Conservation (phyloP, 2,329 filamentous ascomycete species). For the Neoscytalidium dimidiatum region DNA sequence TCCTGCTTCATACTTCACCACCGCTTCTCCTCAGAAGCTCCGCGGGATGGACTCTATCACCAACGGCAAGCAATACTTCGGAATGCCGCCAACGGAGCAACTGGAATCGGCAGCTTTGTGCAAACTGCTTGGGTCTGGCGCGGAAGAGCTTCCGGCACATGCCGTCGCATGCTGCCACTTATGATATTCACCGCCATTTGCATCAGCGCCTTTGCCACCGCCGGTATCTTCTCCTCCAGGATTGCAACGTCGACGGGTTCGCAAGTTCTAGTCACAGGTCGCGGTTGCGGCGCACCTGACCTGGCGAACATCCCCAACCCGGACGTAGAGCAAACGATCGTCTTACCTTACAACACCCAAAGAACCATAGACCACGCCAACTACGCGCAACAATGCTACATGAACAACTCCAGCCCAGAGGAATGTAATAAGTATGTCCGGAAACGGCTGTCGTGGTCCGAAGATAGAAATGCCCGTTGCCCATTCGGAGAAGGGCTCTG, state of each 20-base stretch:
- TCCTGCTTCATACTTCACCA: constrained; percentile 26
- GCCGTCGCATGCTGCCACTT: background rate
- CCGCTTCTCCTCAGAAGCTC: constrained; percentile 20
- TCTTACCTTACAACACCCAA: background rate
- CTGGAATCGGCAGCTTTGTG: background rate
- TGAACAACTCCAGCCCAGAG: constrained; percentile 11
- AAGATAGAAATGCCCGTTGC: constrained; percentile 20
- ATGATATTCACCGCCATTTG: background rate
- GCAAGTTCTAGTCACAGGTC: constrained; percentile 11
- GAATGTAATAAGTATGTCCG: constrained; percentile 26
- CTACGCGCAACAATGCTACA: constrained; percentile 13
- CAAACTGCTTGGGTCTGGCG: background rate
- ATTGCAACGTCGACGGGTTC: constrained; percentile 8
- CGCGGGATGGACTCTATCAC: constrained; percentile 30
- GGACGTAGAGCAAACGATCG: background rate
- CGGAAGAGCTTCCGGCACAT: background rate
- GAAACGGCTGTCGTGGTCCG: background rate
- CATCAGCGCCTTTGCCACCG: constrained; percentile 4
- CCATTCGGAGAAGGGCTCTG: constrained; percentile 28
- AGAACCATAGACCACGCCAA: background rate
- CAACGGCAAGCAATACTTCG: constrained; percentile 21
- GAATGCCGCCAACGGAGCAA: constrained; percentile 4
- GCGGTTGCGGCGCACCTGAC: background rate
- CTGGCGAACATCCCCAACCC: background rate
- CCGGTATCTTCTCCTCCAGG: constrained; percentile 19